Evolutionary conservation across 495 filamentous ascomycete genomes (phyloP), one percentile per base, ranked within the genome.

Genomic region (Podospora pseudopauciseta): DNA sequence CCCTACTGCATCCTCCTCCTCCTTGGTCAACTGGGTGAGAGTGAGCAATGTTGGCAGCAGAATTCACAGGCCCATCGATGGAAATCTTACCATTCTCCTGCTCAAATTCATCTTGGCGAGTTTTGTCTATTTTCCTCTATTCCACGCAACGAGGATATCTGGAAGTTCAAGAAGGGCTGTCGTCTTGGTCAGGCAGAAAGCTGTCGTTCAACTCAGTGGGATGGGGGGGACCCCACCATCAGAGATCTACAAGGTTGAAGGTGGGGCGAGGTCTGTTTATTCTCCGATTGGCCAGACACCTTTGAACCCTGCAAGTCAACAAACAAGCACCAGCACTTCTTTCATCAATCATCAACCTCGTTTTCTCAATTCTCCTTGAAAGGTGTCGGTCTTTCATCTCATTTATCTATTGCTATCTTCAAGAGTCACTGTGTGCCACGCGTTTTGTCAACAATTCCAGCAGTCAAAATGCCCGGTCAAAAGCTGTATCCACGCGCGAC

Each of bases 401-500:
- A 49, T 49, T 49, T 5, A 49, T 49, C 39, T 3, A 13, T 49
- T 11, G 39, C 5, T 18, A 0, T 28, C 19, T 16, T 28, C 20
- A 56, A 18, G 39, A 49, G 9, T 5, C 13, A 49, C 15, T 13
- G 7, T 49, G 39, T 9, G 6, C 9, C 30, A 32, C 30, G 0
- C 30, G 3, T 49, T 49, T 49, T 49, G 4, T 32, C 30, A 32
- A 49, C 39, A 49, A 13, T 16, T 49, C 39, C 39, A 49, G 39
- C 13, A 53, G 44, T 13, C 61, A 69, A 57, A 5, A 89, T 87
- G 86, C 75, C 83, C 16, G 78, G 81, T 20, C 85, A 92, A 74
- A 93, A 92, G 75, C 86, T 92, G 23, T 97, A 97, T 69, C 94
- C 94, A 2, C 89, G 93, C 53, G 88, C 87, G 4, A 93, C 92